A percentile compares a stretch with the other conserved stretches of the same genome.
phyloP scores from a whole-genome alignment of 208 protist species.

The Trypanosoma conorhini region DNA sequence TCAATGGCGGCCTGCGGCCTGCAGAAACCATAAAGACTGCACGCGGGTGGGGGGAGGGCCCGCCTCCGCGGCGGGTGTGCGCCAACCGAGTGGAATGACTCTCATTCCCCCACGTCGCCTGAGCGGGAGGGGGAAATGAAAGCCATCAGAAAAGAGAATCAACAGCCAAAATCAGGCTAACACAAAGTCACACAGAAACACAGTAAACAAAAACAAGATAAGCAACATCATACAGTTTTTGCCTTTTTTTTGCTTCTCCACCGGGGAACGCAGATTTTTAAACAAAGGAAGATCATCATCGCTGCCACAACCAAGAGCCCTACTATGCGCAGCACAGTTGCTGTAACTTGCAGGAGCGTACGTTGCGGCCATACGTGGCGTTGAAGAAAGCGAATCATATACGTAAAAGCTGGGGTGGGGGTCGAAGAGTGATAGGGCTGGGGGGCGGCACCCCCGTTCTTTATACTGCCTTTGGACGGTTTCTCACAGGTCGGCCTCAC shows the following conservation, averaged over 20 bases:
- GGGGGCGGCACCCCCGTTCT: neutral
- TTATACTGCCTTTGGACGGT: neutral
- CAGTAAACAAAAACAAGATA: conserved; percentile 4
- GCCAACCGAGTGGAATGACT: no score
- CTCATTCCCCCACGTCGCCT: no score
- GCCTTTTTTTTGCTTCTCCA: neutral
- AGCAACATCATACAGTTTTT: neutral
- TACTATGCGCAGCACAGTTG: neutral
- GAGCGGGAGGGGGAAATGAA: no score
- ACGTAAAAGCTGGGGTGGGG: conserved; percentile 19
- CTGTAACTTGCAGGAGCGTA: conserved; percentile 10
- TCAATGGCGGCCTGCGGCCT: no score
- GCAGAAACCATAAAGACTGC: no score
- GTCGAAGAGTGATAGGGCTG: neutral
- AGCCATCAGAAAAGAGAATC: no score
- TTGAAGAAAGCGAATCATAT: conserved; percentile 12
- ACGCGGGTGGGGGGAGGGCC: no score
- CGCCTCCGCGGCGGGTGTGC: no score
- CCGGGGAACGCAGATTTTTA: neutral
- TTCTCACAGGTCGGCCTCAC: no score
- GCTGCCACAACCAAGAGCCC: conserved; percentile 9
- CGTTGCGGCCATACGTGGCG: conserved; percentile 7
- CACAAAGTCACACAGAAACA: neutral
- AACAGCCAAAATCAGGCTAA: neutral
- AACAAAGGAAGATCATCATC: conserved; percentile 9